These are phyloP conservation scores for Sonneratia caseolaris DNA, from an alignment of 345 rosid species.

Conservation along the genomic window DNA sequence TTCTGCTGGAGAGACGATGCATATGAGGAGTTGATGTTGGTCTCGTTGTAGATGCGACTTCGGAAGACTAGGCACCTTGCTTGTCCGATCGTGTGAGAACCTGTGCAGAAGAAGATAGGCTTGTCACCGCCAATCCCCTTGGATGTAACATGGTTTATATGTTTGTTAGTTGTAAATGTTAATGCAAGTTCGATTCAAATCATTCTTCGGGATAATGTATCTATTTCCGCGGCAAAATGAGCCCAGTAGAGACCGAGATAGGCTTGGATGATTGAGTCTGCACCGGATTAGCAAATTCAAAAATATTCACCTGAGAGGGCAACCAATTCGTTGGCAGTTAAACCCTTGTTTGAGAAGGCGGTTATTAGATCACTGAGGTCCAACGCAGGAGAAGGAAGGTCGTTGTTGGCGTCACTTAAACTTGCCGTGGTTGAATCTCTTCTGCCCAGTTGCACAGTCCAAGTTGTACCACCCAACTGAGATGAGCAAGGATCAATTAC, in stretches of 20 bases:
- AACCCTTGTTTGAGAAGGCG: constrained; percentile 32
- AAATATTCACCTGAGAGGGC: constrained; percentile 30
- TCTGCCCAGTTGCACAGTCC: constrained; percentile 39
- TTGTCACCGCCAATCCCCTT: too few relatives aligned
- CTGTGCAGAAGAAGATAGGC: not conserved
- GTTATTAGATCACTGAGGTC: constrained; percentile 29
- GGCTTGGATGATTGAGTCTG: not conserved
- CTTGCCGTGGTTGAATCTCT: constrained; percentile 37
- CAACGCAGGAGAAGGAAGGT: constrained; percentile 25
- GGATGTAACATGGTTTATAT: too few relatives aligned
- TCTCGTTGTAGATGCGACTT: constrained; percentile 21
- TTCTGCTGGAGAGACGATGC: constrained; percentile 8
- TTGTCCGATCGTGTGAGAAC: constrained; percentile 31
- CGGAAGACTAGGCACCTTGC: constrained; percentile 21
- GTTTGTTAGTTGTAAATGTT: too few relatives aligned
- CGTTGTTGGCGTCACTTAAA: constrained; percentile 17
- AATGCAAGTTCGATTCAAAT: not conserved
- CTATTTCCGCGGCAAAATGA: too few relatives aligned
- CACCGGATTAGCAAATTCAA: not conserved
- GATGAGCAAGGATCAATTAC: not conserved
- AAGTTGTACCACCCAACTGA: constrained; percentile 39
- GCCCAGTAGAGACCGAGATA: too few relatives aligned
- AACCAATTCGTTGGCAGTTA: constrained; percentile 27
- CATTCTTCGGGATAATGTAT: not conserved
- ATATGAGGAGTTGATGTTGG: constrained; percentile 18